Conservation (phyloP, 2,329 filamentous ascomycete species). For the Plenodomus lindquistii region DNA sequence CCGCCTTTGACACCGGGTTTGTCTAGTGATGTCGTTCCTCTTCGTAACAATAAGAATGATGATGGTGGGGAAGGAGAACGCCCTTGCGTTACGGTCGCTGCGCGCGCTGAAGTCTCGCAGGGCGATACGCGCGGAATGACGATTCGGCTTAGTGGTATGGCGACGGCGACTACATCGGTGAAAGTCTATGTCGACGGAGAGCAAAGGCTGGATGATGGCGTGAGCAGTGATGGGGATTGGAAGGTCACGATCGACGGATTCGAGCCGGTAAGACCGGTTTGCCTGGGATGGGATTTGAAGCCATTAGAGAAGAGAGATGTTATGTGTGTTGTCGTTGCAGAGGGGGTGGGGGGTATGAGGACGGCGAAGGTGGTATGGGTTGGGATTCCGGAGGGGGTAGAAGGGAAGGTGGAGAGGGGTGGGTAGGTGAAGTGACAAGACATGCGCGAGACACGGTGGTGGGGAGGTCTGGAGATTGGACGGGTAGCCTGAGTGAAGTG, state of each 20-base stretch:
- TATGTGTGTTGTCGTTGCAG: conserved; percentile 27
- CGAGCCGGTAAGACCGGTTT: conserved; percentile 4
- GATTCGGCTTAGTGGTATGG: conserved; percentile 1
- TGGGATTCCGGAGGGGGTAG: background rate
- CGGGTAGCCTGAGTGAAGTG: too few relatives aligned
- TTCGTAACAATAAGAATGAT: background rate
- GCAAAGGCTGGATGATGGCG: conserved; percentile 1
- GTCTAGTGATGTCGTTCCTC: conserved; percentile 13
- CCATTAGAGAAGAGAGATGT: conserved; percentile 18
- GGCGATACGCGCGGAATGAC: background rate
- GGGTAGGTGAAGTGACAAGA: too few relatives aligned
- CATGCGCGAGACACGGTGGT: too few relatives aligned
- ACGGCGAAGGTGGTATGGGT: conserved; percentile 15
- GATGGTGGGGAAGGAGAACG: background rate
- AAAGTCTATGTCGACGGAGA: conserved; percentile 25
- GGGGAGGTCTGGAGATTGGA: too few relatives aligned
- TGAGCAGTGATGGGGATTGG: conserved; percentile 5
- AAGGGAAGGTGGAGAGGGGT: background rate
- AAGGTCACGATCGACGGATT: conserved; percentile 9
- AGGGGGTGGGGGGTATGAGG: background rate
- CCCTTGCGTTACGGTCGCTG: background rate
- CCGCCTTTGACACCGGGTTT: conserved; percentile 16
- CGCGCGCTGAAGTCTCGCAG: background rate
- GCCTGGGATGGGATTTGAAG: conserved; percentile 31
- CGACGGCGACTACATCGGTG: background rate